Base-by-base conservation (phyloP, 495 filamentous ascomycete genomes). In the Penicillium diatomitis region DNA sequence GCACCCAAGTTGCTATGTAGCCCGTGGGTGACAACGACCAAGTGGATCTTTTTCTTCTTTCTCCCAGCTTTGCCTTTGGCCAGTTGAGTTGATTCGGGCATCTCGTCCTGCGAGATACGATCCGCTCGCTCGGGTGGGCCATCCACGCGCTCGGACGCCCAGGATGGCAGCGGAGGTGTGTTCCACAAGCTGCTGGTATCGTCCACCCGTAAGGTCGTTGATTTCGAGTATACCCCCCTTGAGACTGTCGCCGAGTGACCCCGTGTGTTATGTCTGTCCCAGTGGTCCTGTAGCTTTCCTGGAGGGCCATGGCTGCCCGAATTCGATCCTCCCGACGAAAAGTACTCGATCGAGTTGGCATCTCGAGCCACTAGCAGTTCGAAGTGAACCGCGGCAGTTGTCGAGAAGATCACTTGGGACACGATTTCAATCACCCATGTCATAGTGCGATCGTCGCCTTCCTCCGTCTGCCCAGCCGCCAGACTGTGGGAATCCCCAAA, bases 1-100 rank as follows among this genome's bases (percentile, higher is more conserved):
- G 88, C 82, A 2, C 94, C 89, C n/a, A 96, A 76, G 67, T 98
- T 98, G 67, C 90, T 94, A 64, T 97, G 92, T 52, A 98, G 66
- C 1, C 92, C 92, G 72, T 98, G 92, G 0, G 92, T 97, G 46
- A 98, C 62, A 6, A 98, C 75, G 6, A 98, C 92, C 49, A 98
- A 71, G 59, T 98, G 92, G 0, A 97, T 71, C 55, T 82, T 89
- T 68, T 87, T 91, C 56, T 58, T 68, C 38, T 45, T 55, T 34
- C 9, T 48, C 20, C 2, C 27, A 37, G 32, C 8, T 34, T n/a
- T 8, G 51, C 47, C n/a, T 32, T 20, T 6, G 41, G 4, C 10
- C 6, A 20, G 8, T 12, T 44, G 5, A 30, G 41, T 32, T 2
- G n/a, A n/a, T 44, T 44, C 31, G 20, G 31, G 31, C 4, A 32